Base-by-base conservation (phyloP, 2,329 filamentous ascomycete genomes). In the Paraphoma chrysanthemicola region DNA sequence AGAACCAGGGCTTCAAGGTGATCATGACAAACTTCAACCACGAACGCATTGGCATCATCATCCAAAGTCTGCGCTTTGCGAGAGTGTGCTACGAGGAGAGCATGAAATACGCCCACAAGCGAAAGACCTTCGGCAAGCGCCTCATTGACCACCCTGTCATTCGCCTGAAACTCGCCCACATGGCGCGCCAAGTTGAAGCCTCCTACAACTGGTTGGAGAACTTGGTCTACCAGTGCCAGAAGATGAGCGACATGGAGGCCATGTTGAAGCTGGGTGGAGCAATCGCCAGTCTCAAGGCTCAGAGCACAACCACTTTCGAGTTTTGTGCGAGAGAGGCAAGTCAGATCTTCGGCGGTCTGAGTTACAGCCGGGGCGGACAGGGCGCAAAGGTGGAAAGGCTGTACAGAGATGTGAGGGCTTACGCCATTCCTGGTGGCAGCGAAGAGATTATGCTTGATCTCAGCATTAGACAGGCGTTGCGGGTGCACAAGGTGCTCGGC, bases 11-110 rank as follows among this genome's bases (percentile, higher is more conserved):
- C 39, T 99, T 99, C 87, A 92, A 93, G 81, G 93, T 96, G 75
- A 94, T 99, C 84, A 98, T 98, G 94, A 97, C 92, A 77, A 97
- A 97, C 85, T 97, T 97, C 85, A 98, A 98, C 86, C 95, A 98
- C 84, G 95, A 99, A 82, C 92, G 95, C 62, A 93, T 99, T 69
- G 95, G 95, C 61, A 98, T 99, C 79, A 93, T 98, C 81, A 98
- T 98, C 82, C 95, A 99, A 81, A 96, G 89, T 72, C 79, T 97
- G 64, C 93, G 95, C 72, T 98, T 99, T 86, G 89, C 91, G 43
- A 93, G 95, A 66, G 94, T 98, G 66, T 97, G 93, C 85, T 97
- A 92, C 83, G 94, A 98, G 77, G 95, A 99, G 81, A 91, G 90
- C 23, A 86, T 98, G 78, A 96, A 96, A 79, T 99, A 97, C 81